Evolutionary conservation across 805 yeast genomes (phyloP), one percentile per base, ranked within the genome.

Genomic region (Saturnispora sekii): DNA sequence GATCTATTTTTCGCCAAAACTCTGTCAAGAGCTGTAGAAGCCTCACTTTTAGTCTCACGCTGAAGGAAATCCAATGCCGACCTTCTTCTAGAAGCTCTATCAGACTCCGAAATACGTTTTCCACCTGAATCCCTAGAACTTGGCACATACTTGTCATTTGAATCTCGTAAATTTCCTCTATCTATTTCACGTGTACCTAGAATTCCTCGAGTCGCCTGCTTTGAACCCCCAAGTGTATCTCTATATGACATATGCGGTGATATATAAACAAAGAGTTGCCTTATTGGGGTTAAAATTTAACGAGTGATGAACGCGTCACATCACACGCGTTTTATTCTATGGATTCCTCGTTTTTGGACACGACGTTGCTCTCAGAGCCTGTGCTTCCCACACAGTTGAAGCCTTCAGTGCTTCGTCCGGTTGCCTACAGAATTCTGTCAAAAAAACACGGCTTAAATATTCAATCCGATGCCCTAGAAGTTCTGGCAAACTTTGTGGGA

Each of bases 391-490:
- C 86, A 2, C 72, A 73, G 46, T 75, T 90, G 2, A 84, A 79
- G 43, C 86, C 96, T 0, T 76, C 90, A 0, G 84, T 84, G 56
- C 67, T 93, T 37, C 74, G 98, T 38, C 98, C 98, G 1, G 66
- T 90, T 40, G 97, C 97, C 0, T 93, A 89, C 61, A 69, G 98
- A 35, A 76, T 90, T 1, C 63, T 93, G 8, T 85, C 97, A 4
- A 90, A 88, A 63, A 93, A 90, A 58, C 90, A 87, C 59, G 96
- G 97, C 0, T 72, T 93, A 28, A 88, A 88, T 60, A 75, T 93
- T 51, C 87, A 90, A 56, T 80, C 96, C 0, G 81, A 84, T 51
- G 97, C 96, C 0, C 67, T 93, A 12, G 74, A 70, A 37, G 73
- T 74, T 1, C 65, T 93, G 30, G 84, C 96, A 1, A 79, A 77